Conservation (phyloP, 177 flowering plant genomes). For the Tripterygium wilfordii region DNA sequence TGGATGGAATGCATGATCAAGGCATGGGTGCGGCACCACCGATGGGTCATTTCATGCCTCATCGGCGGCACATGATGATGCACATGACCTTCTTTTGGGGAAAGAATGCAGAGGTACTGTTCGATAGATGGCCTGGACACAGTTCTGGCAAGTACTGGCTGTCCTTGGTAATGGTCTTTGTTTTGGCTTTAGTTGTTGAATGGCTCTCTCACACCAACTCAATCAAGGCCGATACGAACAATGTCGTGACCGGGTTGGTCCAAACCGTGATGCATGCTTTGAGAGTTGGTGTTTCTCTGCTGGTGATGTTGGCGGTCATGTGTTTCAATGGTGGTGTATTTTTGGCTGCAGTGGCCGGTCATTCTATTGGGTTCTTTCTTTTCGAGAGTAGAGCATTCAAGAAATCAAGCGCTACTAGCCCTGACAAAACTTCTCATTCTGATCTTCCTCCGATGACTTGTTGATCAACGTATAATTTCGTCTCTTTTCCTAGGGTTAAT, state of each 20-base stretch:
- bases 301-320: conserved; percentile 58
- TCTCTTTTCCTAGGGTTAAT: not conserved
- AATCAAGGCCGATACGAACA: conserved; percentile 12
- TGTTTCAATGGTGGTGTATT: conserved; percentile 51
- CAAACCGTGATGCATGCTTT: conserved; percentile 26
- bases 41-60: no score
- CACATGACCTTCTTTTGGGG: conserved; percentile 83
- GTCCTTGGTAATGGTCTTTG: conserved; percentile 32
- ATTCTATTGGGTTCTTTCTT: conserved; percentile 34
- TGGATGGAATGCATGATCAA: conserved; percentile 4
- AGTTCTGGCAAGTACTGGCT: conserved; percentile 40
- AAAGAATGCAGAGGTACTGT: conserved; percentile 33
- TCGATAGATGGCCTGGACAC: conserved; percentile 55
- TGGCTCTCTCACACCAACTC: conserved; percentile 32
- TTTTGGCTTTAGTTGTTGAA: conserved; percentile 31
- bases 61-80: conserved; percentile 36
- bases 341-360: conserved; percentile 38
- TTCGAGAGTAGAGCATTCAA: conserved; percentile 31
- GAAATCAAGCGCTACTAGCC: no score
- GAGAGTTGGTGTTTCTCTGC: conserved; percentile 33
- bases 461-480: conserved; percentile 7
- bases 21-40: conserved; percentile 2
- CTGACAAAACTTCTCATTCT: no score
- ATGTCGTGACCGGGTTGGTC: conserved; percentile 19
- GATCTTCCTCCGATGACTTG: conserved; percentile 35